phyloP scores from a whole-genome alignment of 2,329 filamentous ascomycete genomes.

The Colletotrichum acutatum region DNA sequence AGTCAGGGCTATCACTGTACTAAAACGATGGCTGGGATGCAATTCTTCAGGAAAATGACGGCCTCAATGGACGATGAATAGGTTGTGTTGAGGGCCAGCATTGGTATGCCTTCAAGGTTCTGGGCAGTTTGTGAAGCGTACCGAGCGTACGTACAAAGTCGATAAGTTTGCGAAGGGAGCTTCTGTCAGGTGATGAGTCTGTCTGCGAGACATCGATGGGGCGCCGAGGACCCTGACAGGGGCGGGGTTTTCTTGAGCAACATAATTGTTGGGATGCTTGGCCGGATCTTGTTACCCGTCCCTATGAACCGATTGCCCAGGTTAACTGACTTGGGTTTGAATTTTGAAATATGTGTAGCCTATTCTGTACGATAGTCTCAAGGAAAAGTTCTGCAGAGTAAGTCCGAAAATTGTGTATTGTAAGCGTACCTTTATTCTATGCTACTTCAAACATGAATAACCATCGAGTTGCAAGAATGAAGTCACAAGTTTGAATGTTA shows the following conservation, averaged over 20 bases:
- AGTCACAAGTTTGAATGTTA: background rate
- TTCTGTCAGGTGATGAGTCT: background rate
- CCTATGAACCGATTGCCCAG: background rate
- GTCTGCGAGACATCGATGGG: background rate
- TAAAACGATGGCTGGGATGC: slow-evolving; percentile 18
- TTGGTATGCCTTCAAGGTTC: background rate
- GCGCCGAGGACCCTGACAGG: background rate
- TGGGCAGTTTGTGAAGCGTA: background rate
- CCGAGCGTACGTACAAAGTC: too few relatives aligned
- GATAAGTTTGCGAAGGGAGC: background rate
- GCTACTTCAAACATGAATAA: background rate
- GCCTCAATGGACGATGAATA: background rate
- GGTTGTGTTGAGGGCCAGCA: background rate
- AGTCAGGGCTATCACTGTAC: slow-evolving; percentile 13
- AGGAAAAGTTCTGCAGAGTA: background rate
- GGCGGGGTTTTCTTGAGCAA: background rate
- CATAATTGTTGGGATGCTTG: background rate
- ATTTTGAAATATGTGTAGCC: too few relatives aligned
- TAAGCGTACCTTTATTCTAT: background rate
- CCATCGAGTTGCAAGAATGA: background rate
- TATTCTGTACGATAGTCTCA: background rate
- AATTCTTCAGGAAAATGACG: slow-evolving; percentile 6
- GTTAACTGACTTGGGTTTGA: background rate
- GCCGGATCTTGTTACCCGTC: background rate
- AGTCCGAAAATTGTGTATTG: background rate